Percentiles rank a stretch among this genome's conserved stretches.
Conservation (phyloP, 2,329 filamentous ascomycete species). For the Trichoderma harzianum region DNA sequence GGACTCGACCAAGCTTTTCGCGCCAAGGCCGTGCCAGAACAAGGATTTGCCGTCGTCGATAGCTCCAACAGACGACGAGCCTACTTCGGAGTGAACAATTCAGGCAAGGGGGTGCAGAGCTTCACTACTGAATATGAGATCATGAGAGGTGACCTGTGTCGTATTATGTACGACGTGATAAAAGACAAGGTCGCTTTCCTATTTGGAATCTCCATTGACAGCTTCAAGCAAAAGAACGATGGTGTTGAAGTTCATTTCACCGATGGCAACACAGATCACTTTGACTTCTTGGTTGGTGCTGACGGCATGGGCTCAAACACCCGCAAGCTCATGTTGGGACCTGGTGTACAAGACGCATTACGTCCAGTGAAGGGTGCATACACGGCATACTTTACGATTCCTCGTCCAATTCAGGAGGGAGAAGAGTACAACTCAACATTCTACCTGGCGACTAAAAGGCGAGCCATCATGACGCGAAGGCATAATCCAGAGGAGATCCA, state of each 20-base stretch:
- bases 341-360: conserved; percentile 4
- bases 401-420: conserved; percentile 19
- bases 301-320: conserved; percentile 22
- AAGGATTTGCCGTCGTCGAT: conserved; percentile 48
- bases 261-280: conserved; percentile 19
- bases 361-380: conserved; percentile 24
- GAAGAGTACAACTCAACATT: conserved; percentile 21
- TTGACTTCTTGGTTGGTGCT: conserved; percentile 22
- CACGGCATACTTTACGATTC: conserved; percentile 39
- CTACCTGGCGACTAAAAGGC: conserved; percentile 36
- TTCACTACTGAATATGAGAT: conserved; percentile 53
- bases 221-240: conserved; percentile 23
- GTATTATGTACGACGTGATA: conserved; percentile 39
- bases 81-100: conserved; percentile 29
- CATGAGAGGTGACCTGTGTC: conserved; percentile 50
- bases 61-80: conserved; percentile 35
- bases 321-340: conserved; percentile 16
- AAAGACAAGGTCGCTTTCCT: conserved; percentile 28
- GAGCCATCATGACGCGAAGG: conserved; percentile 33
- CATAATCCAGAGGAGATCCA: conserved; percentile 26
- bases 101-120: conserved; percentile 17
- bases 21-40: conserved; percentile 41
- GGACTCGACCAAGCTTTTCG: conserved; percentile 36
- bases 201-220: conserved; percentile 31
- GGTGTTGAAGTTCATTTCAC: conserved; percentile 20